Conservation (phyloP, 2,329 filamentous ascomycete genomes). For the Pseudogymnoascus sp. region DNA sequence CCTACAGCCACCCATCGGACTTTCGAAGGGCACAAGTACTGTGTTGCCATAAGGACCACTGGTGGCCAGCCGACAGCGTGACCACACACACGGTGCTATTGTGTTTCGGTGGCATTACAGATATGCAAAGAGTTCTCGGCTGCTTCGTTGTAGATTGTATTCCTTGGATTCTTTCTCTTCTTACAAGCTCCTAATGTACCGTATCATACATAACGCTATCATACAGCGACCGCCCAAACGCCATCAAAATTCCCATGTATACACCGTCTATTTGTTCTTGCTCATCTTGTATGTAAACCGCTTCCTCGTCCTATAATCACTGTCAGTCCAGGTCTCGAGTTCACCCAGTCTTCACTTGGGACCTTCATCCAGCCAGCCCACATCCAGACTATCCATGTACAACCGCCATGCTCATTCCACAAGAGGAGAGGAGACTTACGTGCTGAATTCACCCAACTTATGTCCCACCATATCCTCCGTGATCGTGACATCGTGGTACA, state of each 20-base stretch:
- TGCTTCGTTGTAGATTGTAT: not conserved
- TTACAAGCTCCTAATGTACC: constrained; percentile 3
- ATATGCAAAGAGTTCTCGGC: not conserved
- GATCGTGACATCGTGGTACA: constrained; percentile 58
- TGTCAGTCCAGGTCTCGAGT: constrained; percentile 10
- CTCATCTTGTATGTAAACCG: constrained; percentile 60
- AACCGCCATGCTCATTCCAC: not conserved
- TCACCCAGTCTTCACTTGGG: not conserved
- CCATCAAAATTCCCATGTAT: constrained; percentile 2
- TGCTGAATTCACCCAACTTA: constrained; percentile 65
- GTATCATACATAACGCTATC: constrained; percentile 9
- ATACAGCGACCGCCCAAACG: constrained; percentile 10
- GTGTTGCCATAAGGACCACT: not conserved
- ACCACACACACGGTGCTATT: not conserved
- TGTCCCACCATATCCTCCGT: constrained; percentile 73
- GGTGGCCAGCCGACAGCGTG: not conserved
- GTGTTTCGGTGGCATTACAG: not conserved
- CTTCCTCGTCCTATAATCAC: constrained; percentile 52
- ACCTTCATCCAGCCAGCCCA: not conserved
- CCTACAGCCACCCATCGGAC: not conserved
- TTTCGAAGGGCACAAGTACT: not conserved
- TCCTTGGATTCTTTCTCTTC: not conserved
- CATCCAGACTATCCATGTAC: not conserved
- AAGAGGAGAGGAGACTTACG: constrained; percentile 40
- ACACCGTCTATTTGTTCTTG: constrained; percentile 48